These are phyloP conservation scores for Termitomyces titanicus DNA, from an alignment of 768 basidiomycete genomes.

Conservation along the genomic window DNA sequence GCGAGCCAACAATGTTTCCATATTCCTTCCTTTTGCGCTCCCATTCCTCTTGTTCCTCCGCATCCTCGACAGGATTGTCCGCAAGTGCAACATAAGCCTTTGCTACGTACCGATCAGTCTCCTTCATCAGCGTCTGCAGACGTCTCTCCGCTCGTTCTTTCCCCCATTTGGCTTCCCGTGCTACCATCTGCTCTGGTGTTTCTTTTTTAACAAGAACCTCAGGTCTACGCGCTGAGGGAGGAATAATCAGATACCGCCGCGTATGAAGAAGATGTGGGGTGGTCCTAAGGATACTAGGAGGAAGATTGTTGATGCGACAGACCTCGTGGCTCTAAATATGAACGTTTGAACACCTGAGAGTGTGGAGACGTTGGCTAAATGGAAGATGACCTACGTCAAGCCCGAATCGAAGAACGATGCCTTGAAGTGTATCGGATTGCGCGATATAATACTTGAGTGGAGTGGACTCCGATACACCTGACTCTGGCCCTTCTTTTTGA, in stretches of 20 bases:
- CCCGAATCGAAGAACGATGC: slow-evolving; percentile 57
- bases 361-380: background rate
- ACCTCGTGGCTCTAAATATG: slow-evolving; percentile 47
- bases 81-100: slow-evolving; percentile 70
- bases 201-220: slow-evolving; percentile 16
- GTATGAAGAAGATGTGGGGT: slow-evolving; percentile 77
- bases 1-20: background rate
- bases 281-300: slow-evolving; percentile 58
- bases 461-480: background rate
- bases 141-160: slow-evolving; percentile 57
- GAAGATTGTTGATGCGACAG: slow-evolving; percentile 65
- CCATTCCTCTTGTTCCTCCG: slow-evolving; percentile 29
- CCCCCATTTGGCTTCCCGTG: slow-evolving; percentile 37
- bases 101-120: slow-evolving; percentile 63
- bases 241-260: slow-evolving; percentile 52
- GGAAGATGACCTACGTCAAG: slow-evolving; percentile 48
- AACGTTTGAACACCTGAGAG: no score
- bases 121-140: slow-evolving; percentile 64
- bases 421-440: slow-evolving; percentile 56
- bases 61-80: slow-evolving; percentile 34
- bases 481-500: background rate
- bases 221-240: slow-evolving; percentile 34
- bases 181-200: slow-evolving; percentile 25
- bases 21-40: slow-evolving; percentile 17
- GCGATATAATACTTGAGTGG: slow-evolving; percentile 50